Conservation (phyloP, 208 protist species). For the Leishmania gerbilli region DNA sequence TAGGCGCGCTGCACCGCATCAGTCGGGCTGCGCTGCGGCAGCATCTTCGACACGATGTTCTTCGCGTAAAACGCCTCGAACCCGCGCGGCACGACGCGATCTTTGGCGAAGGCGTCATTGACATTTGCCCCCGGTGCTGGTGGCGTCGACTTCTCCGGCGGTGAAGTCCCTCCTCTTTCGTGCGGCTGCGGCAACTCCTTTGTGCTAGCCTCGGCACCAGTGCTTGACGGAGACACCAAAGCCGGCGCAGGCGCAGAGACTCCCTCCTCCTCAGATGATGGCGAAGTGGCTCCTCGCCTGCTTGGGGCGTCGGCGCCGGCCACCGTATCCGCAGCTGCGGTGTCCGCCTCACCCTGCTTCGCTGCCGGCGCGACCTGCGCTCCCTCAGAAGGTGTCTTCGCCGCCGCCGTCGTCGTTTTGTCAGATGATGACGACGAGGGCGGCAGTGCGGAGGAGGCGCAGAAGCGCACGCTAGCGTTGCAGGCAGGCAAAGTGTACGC, state of each 20-base stretch:
- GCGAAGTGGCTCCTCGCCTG: neutral
- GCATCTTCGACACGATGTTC: conserved; percentile 46
- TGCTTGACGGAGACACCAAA: neutral
- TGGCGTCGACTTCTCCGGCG: neutral
- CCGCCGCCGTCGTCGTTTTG: neutral
- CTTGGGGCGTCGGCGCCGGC: neutral
- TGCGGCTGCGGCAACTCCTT: neutral
- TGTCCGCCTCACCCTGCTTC: neutral
- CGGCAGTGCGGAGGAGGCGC: conserved; percentile 11
- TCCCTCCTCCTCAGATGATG: neutral
- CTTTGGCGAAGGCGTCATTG: conserved; percentile 31
- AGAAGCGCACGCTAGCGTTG: conserved; percentile 24
- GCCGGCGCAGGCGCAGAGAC: neutral
- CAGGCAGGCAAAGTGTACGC: neutral
- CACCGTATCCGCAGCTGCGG: neutral
- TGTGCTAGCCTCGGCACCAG: neutral
- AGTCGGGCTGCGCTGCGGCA: conserved; percentile 34
- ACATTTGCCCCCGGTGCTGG: neutral
- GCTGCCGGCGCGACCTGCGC: neutral
- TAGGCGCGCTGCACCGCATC: conserved; percentile 60
- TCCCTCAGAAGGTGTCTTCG: neutral
- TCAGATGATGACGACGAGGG: conserved; percentile 11
- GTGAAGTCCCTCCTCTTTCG: neutral
- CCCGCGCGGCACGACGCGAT: conserved; percentile 47
- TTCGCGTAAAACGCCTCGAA: conserved; percentile 77